Evolutionary conservation across 2,329 filamentous ascomycete genomes (phyloP), one percentile per base, ranked within the genome.

Genomic region (Ploettnerulaceae sp.): DNA sequence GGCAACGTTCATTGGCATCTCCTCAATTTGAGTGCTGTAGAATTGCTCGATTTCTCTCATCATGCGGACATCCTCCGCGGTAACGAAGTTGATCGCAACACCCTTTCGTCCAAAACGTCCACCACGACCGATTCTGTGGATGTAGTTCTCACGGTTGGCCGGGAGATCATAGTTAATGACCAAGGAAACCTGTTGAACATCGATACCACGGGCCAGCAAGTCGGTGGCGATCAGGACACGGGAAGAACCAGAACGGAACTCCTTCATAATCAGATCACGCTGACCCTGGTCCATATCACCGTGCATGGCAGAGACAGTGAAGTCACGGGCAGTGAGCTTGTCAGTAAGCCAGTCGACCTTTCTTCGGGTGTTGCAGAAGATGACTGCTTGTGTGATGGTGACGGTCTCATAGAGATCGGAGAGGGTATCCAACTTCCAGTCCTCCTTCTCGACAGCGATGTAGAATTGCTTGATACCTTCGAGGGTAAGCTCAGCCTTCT

Each of bases 391-490:
- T 63, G 93, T 98, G 67, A 97, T 98, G 69, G 93, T 98, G 68
- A 98, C 86, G 47, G 93, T 98, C 77, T 98, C 93, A 79, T 98
- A 98, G 62, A 98, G 75, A 74, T 98, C 93, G 64, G 88, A 97
- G 55, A 98, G 88, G 53, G 93, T 98, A 72, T 98, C 93, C 59
- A 98, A 84, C 77, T 98, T 98, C 93, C 93, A 98, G 68, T 98
- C 93, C 72, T 98, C 93, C 81, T 98, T 97, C 80, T 98, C 93
- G 52, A 98, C 93, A 51, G 93, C 93, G 73, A 98, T 97, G 78
- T 96, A 98, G 78, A 96, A 98, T 72, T 98, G 93, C 82, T 98
- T 98, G 69, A 98, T 95, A 88, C 93, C 93, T 76, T 98, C 93
- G 51, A 98, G 89, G 66, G 93, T 98, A 71, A 98, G 84, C 71